A percentile compares a stretch with the other conserved stretches of the same genome.
Conservation (phyloP, 2,329 filamentous ascomycete species). For the Venturia pyrina region DNA sequence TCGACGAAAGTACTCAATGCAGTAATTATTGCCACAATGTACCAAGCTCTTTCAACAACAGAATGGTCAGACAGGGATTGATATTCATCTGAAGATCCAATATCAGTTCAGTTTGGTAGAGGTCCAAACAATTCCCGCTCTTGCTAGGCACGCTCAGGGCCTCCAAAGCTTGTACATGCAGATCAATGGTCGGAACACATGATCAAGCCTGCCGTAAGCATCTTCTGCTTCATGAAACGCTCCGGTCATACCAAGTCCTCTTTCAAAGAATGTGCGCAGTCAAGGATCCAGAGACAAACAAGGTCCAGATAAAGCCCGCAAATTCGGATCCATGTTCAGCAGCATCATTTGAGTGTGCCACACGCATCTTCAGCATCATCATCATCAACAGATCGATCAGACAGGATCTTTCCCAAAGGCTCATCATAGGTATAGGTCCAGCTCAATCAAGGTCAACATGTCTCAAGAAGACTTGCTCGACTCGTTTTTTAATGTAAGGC, state of each 20-base stretch:
- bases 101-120: background rate
- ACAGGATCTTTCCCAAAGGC: background rate
- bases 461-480: background rate
- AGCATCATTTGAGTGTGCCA: background rate
- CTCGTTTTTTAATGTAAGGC: too few relatives aligned
- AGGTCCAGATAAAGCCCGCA: too few relatives aligned
- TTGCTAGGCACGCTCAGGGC: background rate
- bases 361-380: background rate
- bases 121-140: background rate
- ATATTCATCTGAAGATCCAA: background rate
- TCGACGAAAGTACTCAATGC: background rate
- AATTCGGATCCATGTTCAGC: too few relatives aligned
- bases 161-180: background rate
- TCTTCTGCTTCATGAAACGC: too few relatives aligned
- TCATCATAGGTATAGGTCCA: background rate
- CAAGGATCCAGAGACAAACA: too few relatives aligned
- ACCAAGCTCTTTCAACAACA: background rate
- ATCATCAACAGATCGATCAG: background rate
- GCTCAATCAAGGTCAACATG: background rate
- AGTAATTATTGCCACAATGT: background rate
- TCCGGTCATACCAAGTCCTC: too few relatives aligned
- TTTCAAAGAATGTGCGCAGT: too few relatives aligned
- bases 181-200: background rate
- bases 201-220: too few relatives aligned
- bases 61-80: background rate